These are phyloP conservation scores for Sarcomyxa edulis DNA, from an alignment of 768 basidiomycete genomes.

Conservation along the genomic window DNA sequence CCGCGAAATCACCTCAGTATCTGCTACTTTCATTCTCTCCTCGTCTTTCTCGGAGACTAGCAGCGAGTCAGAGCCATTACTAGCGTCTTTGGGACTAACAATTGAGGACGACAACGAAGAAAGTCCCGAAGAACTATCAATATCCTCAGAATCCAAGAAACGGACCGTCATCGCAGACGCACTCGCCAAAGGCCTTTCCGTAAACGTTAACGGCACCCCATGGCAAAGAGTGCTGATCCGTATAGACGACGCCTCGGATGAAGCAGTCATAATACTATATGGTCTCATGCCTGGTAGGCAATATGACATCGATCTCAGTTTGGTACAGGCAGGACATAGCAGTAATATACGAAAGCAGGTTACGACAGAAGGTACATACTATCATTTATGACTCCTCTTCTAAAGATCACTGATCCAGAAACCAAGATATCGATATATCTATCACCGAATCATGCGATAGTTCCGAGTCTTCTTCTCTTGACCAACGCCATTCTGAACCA, in stretches of 20 bases:
- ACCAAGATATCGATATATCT: no score
- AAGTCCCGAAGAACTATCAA: slow-evolving; percentile 29
- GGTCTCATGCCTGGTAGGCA: slow-evolving; percentile 84
- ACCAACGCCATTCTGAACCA: no score
- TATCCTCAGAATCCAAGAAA: slow-evolving; percentile 18
- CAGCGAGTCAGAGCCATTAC: slow-evolving; percentile 33
- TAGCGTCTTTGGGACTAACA: slow-evolving; percentile 34
- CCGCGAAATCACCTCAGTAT: slow-evolving; percentile 81
- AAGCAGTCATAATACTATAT: slow-evolving; percentile 88
- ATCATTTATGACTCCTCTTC: slow-evolving; percentile 2
- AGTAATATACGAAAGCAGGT: slow-evolving; percentile 54
- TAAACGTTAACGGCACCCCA: slow-evolving; percentile 73
- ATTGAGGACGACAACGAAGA: slow-evolving; percentile 25
- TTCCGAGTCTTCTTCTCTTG: no score
- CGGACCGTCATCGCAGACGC: slow-evolving; percentile 57
- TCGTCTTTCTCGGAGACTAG: slow-evolving; percentile 38
- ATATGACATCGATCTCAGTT: slow-evolving; percentile 83
- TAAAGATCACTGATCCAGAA: slow-evolving; percentile 7
- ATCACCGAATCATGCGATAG: no score
- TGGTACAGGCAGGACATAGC: slow-evolving; percentile 56
- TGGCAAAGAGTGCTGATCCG: slow-evolving; percentile 80
- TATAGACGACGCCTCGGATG: slow-evolving; percentile 75
- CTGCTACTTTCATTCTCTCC: slow-evolving; percentile 73
- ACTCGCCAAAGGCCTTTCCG: slow-evolving; percentile 67
- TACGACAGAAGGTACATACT: slow-evolving; percentile 53